Conservation (phyloP, 331 rosid species). For the Acacia pycnantha region DNA sequence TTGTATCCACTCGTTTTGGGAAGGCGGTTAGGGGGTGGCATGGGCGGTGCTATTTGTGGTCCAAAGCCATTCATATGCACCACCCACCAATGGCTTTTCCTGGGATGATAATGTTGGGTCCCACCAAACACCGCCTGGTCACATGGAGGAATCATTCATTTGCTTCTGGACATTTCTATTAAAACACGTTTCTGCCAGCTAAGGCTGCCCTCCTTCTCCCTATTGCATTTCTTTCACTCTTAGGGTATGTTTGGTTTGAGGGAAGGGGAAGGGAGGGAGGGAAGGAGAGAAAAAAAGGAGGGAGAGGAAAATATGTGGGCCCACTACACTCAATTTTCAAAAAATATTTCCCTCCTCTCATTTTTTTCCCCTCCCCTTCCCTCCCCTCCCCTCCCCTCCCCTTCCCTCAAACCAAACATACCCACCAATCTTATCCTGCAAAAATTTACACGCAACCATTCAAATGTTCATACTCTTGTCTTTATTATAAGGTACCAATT, state of each 20-base stretch:
- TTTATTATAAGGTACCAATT: no score
- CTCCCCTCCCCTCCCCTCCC: no score
- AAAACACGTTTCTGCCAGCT: conserved; percentile 60
- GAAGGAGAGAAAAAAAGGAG: no score
- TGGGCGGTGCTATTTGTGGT: conserved; percentile 55
- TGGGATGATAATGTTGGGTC: conserved; percentile 27
- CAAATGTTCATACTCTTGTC: no score
- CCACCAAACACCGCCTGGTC: conserved; percentile 44
- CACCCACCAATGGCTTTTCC: neutral
- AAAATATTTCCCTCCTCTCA: no score
- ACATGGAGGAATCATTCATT: conserved; percentile 62
- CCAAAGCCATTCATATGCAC: conserved; percentile 26
- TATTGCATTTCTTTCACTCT: neutral
- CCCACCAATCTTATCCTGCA: no score
- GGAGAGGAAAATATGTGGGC: no score
- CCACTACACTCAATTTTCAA: no score
- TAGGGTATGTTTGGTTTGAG: no score
- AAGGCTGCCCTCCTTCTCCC: conserved; percentile 3
- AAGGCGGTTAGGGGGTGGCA: conserved; percentile 10
- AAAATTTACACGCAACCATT: neutral
- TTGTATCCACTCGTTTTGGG: conserved; percentile 28
- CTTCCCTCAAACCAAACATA: no score
- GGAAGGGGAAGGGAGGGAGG: no score
- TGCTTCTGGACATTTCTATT: conserved; percentile 61
- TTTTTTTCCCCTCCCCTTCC: no score